phyloP scores from a whole-genome alignment of 148 eudicot genomes.

The Silene conica region DNA sequence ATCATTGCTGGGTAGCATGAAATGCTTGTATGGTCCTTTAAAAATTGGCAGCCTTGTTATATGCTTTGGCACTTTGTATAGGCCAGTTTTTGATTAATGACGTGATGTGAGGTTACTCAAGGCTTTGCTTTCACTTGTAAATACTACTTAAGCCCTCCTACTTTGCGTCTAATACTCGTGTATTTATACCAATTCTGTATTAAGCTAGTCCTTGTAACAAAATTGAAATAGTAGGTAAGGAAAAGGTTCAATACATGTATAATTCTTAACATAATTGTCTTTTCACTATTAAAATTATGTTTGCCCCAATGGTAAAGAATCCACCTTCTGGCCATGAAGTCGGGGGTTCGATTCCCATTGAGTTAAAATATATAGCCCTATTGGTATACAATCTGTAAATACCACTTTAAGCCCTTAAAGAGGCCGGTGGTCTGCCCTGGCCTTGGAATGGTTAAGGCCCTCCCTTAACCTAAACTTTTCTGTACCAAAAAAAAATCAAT shows the following conservation, averaged over 20 bases:
- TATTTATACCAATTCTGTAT: neutral
- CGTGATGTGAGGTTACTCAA: conserved; percentile 16
- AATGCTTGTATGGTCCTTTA: conserved; percentile 10
- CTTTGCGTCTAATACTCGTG: neutral
- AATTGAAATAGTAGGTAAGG: neutral
- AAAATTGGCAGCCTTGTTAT: conserved; percentile 1
- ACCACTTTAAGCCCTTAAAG: too few relatives aligned
- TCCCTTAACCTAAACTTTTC: too few relatives aligned
- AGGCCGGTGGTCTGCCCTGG: too few relatives aligned
- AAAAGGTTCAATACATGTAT: neutral
- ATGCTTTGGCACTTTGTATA: conserved; percentile 5
- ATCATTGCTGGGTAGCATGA: neutral
- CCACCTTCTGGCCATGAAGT: too few relatives aligned
- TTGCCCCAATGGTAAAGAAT: too few relatives aligned
- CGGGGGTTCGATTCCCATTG: too few relatives aligned
- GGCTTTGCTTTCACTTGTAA: conserved; percentile 9
- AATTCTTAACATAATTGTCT: neutral
- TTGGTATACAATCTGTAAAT: too few relatives aligned
- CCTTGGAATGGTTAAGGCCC: too few relatives aligned
- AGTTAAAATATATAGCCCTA: too few relatives aligned
- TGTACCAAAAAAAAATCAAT: too few relatives aligned
- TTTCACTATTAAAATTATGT: too few relatives aligned
- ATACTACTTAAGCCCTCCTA: neutral
- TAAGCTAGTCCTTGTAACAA: neutral
- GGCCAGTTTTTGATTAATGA: conserved; percentile 1